phyloP scores from a whole-genome alignment of 805 yeast genomes.

The Monosporozyma servazzii region DNA sequence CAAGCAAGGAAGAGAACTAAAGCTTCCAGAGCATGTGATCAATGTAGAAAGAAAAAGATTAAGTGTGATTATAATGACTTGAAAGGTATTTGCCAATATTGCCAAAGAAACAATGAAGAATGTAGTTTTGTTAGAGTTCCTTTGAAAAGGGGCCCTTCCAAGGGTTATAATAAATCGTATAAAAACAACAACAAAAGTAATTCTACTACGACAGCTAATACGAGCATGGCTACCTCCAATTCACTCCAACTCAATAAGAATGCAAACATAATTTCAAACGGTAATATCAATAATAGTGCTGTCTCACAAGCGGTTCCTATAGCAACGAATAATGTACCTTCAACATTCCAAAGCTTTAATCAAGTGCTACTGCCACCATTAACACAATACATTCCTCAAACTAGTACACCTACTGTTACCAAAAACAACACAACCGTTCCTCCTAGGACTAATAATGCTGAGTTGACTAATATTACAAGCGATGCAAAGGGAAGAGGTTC shows the following conservation, averaged over 20 bases:
- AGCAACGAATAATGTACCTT: background rate
- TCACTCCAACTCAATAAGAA: background rate
- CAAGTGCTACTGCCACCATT: slow-evolving; percentile 25
- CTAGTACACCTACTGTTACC: slow-evolving; percentile 5
- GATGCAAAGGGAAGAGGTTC: background rate
- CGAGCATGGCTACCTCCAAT: background rate
- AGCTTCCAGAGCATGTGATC: slow-evolving; percentile 75
- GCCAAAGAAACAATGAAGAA: slow-evolving; percentile 47
- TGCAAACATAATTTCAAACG: background rate
- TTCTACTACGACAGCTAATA: background rate
- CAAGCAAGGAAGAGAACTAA: slow-evolving; percentile 48
- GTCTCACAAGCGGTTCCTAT: background rate
- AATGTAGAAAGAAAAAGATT: slow-evolving; percentile 65
- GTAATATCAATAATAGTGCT: background rate
- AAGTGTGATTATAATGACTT: slow-evolving; percentile 56
- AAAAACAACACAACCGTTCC: background rate
- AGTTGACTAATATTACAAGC: background rate
- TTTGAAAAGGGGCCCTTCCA: slow-evolving; percentile 69
- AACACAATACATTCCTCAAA: slow-evolving; percentile 16
- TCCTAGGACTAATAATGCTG: background rate
- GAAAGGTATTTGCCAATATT: slow-evolving; percentile 52
- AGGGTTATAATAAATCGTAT: slow-evolving; percentile 46
- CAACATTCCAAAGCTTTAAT: background rate
- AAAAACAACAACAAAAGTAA: background rate
- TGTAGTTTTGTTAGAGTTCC: slow-evolving; percentile 69